These are phyloP conservation scores for Naganishia vishniacii DNA, from an alignment of 768 basidiomycete genomes.

Conservation along the genomic window DNA sequence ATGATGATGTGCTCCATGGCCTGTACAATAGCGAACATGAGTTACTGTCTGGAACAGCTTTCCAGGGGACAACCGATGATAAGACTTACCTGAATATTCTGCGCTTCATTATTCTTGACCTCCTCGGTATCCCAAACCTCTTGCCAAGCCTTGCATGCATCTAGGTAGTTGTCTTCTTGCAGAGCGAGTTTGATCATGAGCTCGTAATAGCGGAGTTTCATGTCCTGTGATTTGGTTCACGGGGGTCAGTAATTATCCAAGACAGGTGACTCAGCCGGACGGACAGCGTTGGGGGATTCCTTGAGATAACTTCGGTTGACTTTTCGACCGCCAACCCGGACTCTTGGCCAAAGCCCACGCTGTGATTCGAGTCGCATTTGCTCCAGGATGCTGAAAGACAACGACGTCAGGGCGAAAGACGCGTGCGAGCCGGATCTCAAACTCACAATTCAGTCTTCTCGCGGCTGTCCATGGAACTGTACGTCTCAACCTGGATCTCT, in stretches of 20 bases:
- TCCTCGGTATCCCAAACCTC: conserved; percentile 97
- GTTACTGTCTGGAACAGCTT: not conserved
- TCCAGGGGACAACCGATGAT: conserved; percentile 44
- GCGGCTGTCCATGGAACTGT: conserved; percentile 93
- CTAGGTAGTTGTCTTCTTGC: conserved; percentile 75
- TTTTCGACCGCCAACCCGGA: conserved; percentile 83
- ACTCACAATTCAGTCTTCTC: conserved; percentile 89
- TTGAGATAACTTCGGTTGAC: conserved; percentile 90
- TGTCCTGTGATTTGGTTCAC: conserved; percentile 72
- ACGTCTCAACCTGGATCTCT: conserved; percentile 88
- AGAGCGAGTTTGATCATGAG: conserved; percentile 94
- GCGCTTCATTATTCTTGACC: conserved; percentile 70
- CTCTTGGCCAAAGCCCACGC: conserved; percentile 77
- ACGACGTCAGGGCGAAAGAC: not conserved
- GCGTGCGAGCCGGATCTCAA: not conserved
- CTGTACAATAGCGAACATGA: conserved; percentile 50
- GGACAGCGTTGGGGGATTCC: conserved; percentile 78
- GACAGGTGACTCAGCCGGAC: too few relatives aligned
- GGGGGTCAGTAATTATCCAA: too few relatives aligned
- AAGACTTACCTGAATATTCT: conserved; percentile 43
- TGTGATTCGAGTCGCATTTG: conserved; percentile 74
- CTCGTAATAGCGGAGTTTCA: conserved; percentile 93
- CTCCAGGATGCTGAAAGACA: conserved; percentile 63
- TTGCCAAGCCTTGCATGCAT: conserved; percentile 89
- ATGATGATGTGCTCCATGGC: conserved; percentile 91